Conservation (phyloP, 148 eudicot genomes). For the Persicaria maculosa region DNA sequence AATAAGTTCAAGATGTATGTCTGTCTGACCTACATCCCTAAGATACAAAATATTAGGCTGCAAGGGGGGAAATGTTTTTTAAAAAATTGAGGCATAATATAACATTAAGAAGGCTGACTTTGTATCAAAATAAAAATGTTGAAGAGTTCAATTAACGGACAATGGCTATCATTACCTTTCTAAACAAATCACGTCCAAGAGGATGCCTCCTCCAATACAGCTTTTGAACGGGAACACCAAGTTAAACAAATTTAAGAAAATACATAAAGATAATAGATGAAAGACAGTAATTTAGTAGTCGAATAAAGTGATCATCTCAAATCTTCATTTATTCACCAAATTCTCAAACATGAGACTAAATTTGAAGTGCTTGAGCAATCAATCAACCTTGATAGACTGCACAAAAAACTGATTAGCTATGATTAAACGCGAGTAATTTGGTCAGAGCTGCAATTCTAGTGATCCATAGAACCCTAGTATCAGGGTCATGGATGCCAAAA, state of each 20-base stretch:
- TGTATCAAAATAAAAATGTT: no score
- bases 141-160: no score
- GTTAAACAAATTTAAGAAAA: no score
- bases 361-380: background rate
- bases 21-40: slow-evolving; percentile 78
- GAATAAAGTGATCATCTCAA: background rate
- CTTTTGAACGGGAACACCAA: no score
- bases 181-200: no score
- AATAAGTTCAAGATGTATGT: slow-evolving; percentile 59
- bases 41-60: slow-evolving; percentile 51
- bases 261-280: no score
- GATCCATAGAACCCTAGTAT: slow-evolving; percentile 52
- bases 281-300: no score
- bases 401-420: slow-evolving; percentile 40
- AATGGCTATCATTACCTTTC: no score
- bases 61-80: no score
- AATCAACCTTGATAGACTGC: slow-evolving; percentile 39
- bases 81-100: no score
- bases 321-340: slow-evolving; percentile 5
- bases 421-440: slow-evolving; percentile 36
- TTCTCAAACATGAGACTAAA: background rate
- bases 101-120: no score
- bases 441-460: slow-evolving; percentile 37
- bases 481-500: slow-evolving; percentile 48
- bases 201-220: no score